These are phyloP conservation scores for Aspergillus aculeatus DNA, from an alignment of 2,329 filamentous ascomycete species.

Conservation along the genomic window DNA sequence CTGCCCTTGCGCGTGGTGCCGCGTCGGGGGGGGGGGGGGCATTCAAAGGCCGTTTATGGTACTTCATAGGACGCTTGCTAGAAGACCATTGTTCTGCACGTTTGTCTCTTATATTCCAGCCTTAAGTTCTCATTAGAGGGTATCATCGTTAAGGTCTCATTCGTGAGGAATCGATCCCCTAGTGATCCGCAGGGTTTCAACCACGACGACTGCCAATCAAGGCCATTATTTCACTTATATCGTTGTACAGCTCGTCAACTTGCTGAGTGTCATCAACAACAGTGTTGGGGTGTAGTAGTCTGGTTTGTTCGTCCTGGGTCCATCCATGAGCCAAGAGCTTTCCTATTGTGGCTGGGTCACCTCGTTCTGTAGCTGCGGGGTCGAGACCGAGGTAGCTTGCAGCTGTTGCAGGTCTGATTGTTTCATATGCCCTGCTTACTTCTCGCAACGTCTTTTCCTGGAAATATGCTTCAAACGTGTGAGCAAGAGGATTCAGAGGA, in stretches of 20 bases:
- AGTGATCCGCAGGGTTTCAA: constrained; percentile 14
- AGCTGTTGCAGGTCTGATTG: constrained; percentile 37
- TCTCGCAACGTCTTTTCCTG: constrained; percentile 40
- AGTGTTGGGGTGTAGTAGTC: constrained; percentile 36
- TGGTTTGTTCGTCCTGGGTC: constrained; percentile 37
- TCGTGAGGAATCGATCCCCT: not conserved
- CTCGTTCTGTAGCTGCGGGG: constrained; percentile 23
- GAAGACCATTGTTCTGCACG: not conserved
- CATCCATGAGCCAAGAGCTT: constrained; percentile 38
- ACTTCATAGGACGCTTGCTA: not conserved
- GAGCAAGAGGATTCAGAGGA: not conserved
- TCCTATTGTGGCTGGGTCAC: constrained; percentile 29
- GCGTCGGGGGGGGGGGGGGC: constrained; percentile 12
- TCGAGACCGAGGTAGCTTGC: constrained; percentile 40
- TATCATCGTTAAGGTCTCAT: not conserved
- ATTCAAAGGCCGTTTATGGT: constrained; percentile 8
- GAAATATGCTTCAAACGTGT: constrained; percentile 32
- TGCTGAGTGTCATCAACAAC: constrained; percentile 19
- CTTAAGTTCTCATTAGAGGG: not conserved
- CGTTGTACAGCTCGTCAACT: constrained; percentile 22
- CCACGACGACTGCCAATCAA: constrained; percentile 31
- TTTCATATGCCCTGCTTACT: constrained; percentile 41
- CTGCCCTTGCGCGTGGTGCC: constrained; percentile 10
- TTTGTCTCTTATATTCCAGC: not conserved
- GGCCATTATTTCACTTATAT: constrained; percentile 34